Evolutionary conservation across 495 filamentous ascomycete species (phyloP).

Genomic region (Penicillium angulare): DNA sequence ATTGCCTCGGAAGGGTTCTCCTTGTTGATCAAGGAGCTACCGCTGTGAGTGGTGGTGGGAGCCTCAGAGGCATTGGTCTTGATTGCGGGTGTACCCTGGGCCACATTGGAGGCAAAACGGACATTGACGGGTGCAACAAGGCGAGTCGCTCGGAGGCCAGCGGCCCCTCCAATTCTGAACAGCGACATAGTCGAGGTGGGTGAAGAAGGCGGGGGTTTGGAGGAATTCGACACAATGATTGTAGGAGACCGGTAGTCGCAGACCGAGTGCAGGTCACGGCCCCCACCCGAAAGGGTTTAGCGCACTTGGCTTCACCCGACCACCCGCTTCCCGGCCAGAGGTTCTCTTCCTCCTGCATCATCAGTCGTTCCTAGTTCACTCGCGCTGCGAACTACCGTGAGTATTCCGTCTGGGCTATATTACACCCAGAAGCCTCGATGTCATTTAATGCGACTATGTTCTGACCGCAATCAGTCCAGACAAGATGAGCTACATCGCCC

Average conservation of each 20-base stretch:
- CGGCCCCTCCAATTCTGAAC: conserved; percentile 40
- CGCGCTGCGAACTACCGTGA: conserved; percentile 37
- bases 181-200: conserved; percentile 43
- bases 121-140: conserved; percentile 34
- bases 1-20: conserved; percentile 51
- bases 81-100: conserved; percentile 25
- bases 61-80: conserved; percentile 44
- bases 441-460: conserved; percentile 18
- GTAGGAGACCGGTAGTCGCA: conserved; percentile 37
- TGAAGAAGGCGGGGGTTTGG: conserved; percentile 19
- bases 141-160: conserved; percentile 36
- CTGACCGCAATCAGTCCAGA: conserved; percentile 37
- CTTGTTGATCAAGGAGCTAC: conserved; percentile 51
- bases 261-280: conserved; percentile 34
- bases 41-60: conserved; percentile 33
- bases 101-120: conserved; percentile 34
- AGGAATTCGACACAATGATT: conserved; percentile 16
- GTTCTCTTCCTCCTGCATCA: conserved; percentile 36
- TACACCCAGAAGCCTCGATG: conserved; percentile 1
- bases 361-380: conserved; percentile 34
- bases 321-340: conserved; percentile 39
- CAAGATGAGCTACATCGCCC: conserved; percentile 88
- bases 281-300: conserved; percentile 43
- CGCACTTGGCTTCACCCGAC: conserved; percentile 41
- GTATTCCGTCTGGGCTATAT: conserved; percentile 3